Evolutionary conservation across 208 protist species (phyloP).

Genomic region (Trypanosoma avium): DNA sequence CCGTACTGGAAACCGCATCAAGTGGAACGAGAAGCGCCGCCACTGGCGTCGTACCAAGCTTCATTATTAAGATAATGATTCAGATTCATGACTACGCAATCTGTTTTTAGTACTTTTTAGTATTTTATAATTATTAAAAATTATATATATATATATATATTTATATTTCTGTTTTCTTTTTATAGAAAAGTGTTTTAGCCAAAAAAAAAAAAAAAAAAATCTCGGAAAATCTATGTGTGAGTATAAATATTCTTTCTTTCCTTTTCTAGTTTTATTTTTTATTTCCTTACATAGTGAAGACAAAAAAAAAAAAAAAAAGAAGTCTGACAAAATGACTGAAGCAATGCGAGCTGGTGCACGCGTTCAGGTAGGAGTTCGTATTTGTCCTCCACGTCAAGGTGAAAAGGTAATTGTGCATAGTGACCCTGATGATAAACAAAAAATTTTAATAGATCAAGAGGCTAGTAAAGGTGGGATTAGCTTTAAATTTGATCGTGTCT

Average conservation of each 20-base stretch:
- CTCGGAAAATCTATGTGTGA: too few species aligned
- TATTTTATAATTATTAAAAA: slow-evolving; percentile 17
- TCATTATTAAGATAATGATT: slow-evolving; percentile 65
- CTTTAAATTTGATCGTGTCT: slow-evolving; percentile 41
- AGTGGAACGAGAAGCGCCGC: slow-evolving; percentile 95
- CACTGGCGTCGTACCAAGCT: slow-evolving; percentile 96
- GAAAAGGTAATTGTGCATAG: slow-evolving; percentile 19
- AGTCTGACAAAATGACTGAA: background rate
- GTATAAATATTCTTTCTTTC: too few species aligned
- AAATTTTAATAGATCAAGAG: slow-evolving; percentile 18
- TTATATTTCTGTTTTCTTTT: too few species aligned
- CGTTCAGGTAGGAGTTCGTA: slow-evolving; percentile 27
- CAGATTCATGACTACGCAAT: background rate
- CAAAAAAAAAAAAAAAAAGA: background rate
- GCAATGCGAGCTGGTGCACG: slow-evolving; percentile 19
- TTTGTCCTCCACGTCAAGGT: slow-evolving; percentile 16
- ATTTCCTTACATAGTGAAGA: background rate
- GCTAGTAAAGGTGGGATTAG: background rate
- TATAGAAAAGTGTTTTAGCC: too few species aligned
- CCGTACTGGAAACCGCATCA: slow-evolving; percentile 90
- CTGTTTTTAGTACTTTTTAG: slow-evolving; percentile 15
- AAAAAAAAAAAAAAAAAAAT: too few species aligned
- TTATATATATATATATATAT: slow-evolving; percentile 53
- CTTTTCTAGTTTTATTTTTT: too few species aligned
- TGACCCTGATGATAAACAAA: slow-evolving; percentile 10